Evolutionary conservation across 257 asterid genomes (phyloP).

Genomic region (Craterostigma plantagineum): DNA sequence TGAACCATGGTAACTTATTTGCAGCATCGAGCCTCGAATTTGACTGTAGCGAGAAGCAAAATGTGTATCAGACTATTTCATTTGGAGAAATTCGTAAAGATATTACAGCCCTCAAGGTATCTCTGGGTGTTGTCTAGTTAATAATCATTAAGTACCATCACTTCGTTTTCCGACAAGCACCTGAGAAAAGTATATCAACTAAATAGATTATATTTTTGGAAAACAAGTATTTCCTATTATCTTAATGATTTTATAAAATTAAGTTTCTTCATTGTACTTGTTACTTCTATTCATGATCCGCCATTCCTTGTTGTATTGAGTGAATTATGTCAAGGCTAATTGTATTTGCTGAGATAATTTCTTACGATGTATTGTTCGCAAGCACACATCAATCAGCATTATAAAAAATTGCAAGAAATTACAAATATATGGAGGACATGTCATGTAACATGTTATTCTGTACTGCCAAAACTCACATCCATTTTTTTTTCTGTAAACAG

Average conservation of each 20-base stretch:
- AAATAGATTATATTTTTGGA: too few relatives aligned
- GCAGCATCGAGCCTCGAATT: constrained; percentile 66
- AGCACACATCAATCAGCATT: constrained; percentile 6
- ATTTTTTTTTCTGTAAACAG: constrained; percentile 34
- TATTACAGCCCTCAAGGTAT: constrained; percentile 59
- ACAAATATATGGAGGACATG: too few relatives aligned
- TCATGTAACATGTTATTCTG: constrained; percentile 3
- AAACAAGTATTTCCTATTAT: too few relatives aligned
- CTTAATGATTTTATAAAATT: too few relatives aligned
- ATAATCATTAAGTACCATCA: constrained; percentile 5
- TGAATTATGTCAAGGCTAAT: too few relatives aligned
- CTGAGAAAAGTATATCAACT: constrained; percentile 4
- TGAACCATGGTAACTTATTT: constrained; percentile 13
- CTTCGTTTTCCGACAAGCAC: constrained; percentile 5
- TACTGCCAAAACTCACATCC: constrained; percentile 1
- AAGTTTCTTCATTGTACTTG: too few relatives aligned
- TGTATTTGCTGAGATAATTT: too few relatives aligned
- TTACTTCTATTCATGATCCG: too few relatives aligned
- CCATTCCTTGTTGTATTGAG: too few relatives aligned
- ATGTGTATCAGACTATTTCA: constrained; percentile 46
- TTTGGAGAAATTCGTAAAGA: constrained; percentile 52
- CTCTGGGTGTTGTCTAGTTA: constrained; percentile 8
- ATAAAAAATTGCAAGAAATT: constrained; percentile 3
- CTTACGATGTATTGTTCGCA: too few relatives aligned
- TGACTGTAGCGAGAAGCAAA: constrained; percentile 48